A percentile compares a stretch with the other conserved stretches of the same genome.
phyloP scores from a whole-genome alignment of 106 monocot genomes.

The Dendrobium huoshanense region DNA sequence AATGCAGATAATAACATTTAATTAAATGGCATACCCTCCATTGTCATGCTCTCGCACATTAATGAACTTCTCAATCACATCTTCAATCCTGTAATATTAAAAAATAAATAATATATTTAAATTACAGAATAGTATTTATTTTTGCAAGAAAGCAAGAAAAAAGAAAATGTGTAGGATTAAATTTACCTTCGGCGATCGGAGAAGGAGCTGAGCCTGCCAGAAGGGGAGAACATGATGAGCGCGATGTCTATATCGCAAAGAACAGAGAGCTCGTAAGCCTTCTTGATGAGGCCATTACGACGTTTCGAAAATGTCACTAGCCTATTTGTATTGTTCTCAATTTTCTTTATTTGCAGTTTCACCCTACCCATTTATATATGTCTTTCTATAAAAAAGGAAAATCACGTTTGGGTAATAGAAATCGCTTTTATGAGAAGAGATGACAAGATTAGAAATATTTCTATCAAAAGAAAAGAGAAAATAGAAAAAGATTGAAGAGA shows the following conservation, averaged over 20 bases:
- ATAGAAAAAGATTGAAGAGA: background rate
- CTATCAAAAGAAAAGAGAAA: background rate
- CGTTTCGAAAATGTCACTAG: no score
- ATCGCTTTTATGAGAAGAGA: background rate
- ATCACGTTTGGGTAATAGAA: background rate
- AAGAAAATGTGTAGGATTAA: no score
- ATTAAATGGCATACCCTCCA: conserved; percentile 24
- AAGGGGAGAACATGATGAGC: no score
- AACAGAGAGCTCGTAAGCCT: no score
- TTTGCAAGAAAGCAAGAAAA: no score
- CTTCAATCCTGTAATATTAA: conserved; percentile 40
- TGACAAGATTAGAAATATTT: background rate
- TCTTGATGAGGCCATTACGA: no score
- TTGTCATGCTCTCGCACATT: conserved; percentile 54
- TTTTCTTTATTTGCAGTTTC: conserved; percentile 78
- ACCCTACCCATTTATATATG: conserved; percentile 58
- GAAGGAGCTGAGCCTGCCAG: no score
- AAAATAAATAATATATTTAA: background rate
- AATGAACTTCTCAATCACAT: conserved; percentile 40
- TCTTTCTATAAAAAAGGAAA: background rate
- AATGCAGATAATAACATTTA: background rate
- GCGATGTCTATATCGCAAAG: no score
- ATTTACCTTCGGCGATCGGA: no score
- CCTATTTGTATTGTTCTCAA: no score
- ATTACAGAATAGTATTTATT: background rate